Conservation (phyloP, 768 basidiomycete species). For the Trametes elegans region DNA sequence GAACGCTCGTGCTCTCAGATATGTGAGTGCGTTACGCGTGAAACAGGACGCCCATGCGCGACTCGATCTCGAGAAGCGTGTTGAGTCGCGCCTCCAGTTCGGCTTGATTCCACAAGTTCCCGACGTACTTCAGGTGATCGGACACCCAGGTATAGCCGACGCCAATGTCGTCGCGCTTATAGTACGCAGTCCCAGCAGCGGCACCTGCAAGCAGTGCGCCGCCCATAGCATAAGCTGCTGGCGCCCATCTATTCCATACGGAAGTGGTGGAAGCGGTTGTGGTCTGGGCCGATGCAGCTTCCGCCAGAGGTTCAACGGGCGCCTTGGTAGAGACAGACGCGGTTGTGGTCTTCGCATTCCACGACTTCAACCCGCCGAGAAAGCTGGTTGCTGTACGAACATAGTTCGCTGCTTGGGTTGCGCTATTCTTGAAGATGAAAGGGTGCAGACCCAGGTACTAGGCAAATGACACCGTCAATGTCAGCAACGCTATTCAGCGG, state of each 20-base stretch:
- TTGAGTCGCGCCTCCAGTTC: conserved; percentile 61
- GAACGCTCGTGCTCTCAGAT: background rate
- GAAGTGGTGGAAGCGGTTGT: conserved; percentile 25
- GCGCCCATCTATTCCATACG: conserved; percentile 61
- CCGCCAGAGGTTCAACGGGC: conserved; percentile 19
- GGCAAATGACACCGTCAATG: background rate
- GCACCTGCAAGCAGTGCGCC: conserved; percentile 78
- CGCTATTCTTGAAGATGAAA: conserved; percentile 77
- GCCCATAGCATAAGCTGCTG: conserved; percentile 68
- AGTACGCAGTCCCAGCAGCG: conserved; percentile 82
- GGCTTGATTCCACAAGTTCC: conserved; percentile 79
- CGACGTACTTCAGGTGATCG: conserved; percentile 89
- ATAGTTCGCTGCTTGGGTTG: conserved; percentile 71
- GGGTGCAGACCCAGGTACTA: conserved; percentile 91
- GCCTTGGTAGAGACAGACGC: conserved; percentile 26
- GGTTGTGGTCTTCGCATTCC: conserved; percentile 26
- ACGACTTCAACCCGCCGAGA: conserved; percentile 47
- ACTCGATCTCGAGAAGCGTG: conserved; percentile 56
- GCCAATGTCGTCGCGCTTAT: conserved; percentile 72
- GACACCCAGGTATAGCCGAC: conserved; percentile 71
- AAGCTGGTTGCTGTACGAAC: conserved; percentile 63
- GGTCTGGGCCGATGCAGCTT: background rate
- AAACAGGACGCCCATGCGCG: conserved; percentile 64
- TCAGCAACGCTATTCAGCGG: background rate
- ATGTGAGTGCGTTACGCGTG: conserved; percentile 55